These are phyloP conservation scores for Phlegmacium glaucopus DNA, from an alignment of 768 basidiomycete species.

Conservation along the genomic window DNA sequence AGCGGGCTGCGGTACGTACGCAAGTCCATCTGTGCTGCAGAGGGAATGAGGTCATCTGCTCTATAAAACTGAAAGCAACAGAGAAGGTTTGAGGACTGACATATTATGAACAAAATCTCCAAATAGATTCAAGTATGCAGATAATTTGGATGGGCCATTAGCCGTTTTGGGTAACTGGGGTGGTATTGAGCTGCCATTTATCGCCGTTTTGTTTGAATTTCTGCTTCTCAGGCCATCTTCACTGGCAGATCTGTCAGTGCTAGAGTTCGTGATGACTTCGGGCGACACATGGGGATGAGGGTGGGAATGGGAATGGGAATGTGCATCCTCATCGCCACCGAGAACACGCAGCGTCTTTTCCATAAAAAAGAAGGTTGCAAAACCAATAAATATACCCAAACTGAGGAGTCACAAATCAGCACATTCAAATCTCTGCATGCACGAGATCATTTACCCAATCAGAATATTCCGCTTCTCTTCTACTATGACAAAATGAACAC, in stretches of 20 bases:
- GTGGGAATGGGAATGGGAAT: slow-evolving; percentile 63
- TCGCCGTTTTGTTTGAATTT: slow-evolving; percentile 28
- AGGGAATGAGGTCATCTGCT: slow-evolving; percentile 4
- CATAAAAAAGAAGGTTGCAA: slow-evolving; percentile 90
- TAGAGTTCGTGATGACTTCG: slow-evolving; percentile 41
- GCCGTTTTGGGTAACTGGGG: slow-evolving; percentile 25
- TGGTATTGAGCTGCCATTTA: slow-evolving; percentile 13
- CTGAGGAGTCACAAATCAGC: slow-evolving; percentile 30
- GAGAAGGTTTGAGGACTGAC: slow-evolving; percentile 36
- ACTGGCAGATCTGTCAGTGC: slow-evolving; percentile 35
- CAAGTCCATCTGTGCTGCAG: slow-evolving; percentile 84
- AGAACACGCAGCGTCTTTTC: slow-evolving; percentile 88
- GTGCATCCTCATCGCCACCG: slow-evolving; percentile 54
- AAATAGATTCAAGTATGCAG: slow-evolving; percentile 90
- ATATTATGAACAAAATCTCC: slow-evolving; percentile 96
- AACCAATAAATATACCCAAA: slow-evolving; percentile 80
- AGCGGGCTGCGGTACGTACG: slow-evolving; percentile 48
- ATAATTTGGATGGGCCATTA: slow-evolving; percentile 72
- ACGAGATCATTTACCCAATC: slow-evolving; percentile 58
- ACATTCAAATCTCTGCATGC: background rate
- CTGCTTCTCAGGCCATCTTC: slow-evolving; percentile 52
- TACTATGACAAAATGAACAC: slow-evolving; percentile 77
- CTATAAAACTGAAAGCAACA: slow-evolving; percentile 10
- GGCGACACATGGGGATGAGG: slow-evolving; percentile 29
- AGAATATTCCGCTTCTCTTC: slow-evolving; percentile 91